These are phyloP conservation scores for Cichorium intybus DNA, from an alignment of 140 eudicot genomes.

Conservation along the genomic window DNA sequence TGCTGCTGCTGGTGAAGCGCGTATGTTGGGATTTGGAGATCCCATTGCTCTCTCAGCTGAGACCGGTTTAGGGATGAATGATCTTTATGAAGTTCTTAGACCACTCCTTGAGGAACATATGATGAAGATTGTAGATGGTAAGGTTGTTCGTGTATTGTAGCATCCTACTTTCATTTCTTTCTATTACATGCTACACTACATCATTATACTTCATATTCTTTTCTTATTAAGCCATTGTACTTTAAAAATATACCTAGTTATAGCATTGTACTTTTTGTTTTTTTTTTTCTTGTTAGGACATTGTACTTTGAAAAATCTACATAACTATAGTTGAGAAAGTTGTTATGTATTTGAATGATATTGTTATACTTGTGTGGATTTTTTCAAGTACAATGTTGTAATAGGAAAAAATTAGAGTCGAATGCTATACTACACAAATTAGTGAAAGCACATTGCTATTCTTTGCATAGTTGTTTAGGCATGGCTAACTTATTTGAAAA, in stretches of 20 bases:
- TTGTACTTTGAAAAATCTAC: neutral
- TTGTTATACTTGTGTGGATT: neutral
- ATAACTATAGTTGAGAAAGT: too few relatives aligned
- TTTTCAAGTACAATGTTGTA: neutral
- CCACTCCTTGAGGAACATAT: conserved; percentile 77
- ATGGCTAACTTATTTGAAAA: too few relatives aligned
- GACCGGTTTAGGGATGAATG: conserved; percentile 91
- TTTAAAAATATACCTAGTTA: too few relatives aligned
- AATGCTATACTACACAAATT: too few relatives aligned
- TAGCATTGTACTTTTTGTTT: too few relatives aligned
- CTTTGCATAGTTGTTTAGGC: too few relatives aligned
- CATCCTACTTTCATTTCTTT: neutral
- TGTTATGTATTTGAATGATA: neutral
- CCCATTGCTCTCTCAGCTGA: conserved; percentile 91
- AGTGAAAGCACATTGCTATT: neutral
- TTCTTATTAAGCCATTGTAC: neutral
- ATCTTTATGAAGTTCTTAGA: conserved; percentile 61
- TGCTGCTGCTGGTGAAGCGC: conserved; percentile 81
- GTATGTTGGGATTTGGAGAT: conserved; percentile 88
- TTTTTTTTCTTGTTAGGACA: too few relatives aligned
- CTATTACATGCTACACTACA: too few relatives aligned
- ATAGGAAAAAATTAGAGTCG: neutral
- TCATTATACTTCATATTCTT: too few relatives aligned
- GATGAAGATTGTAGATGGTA: conserved; percentile 52
- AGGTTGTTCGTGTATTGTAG: neutral